These are phyloP conservation scores for Arthroderma sp. DNA, from an alignment of 2,329 filamentous ascomycete species.

Conservation along the genomic window DNA sequence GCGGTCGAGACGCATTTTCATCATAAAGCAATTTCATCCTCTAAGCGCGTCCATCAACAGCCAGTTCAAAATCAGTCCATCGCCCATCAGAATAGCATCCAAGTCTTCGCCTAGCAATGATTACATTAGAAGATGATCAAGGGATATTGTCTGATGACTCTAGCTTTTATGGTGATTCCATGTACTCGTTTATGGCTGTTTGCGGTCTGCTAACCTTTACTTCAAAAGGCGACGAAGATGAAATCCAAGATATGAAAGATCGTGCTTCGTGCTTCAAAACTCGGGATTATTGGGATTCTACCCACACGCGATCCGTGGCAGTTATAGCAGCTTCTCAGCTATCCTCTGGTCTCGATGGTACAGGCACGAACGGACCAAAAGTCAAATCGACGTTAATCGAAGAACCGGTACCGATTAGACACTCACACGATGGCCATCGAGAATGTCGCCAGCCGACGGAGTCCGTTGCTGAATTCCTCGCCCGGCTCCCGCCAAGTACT, in stretches of 20 bases:
- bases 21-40: no score
- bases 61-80: no score
- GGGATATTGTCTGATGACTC: constrained; percentile 28
- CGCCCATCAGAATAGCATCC: no score
- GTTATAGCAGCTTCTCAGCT: constrained; percentile 20
- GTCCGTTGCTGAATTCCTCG: constrained; percentile 50
- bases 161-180: constrained; percentile 29
- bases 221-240: constrained; percentile 41
- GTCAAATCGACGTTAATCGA: neutral
- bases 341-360: neutral
- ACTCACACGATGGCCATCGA: constrained; percentile 8
- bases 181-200: neutral
- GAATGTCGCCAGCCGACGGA: constrained; percentile 48
- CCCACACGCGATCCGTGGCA: constrained; percentile 19
- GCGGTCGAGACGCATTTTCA: no score
- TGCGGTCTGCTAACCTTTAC: neutral
- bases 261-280: constrained; percentile 40
- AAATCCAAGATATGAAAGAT: constrained; percentile 35
- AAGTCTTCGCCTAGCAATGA: no score
- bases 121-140: no score
- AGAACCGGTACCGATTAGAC: constrained; percentile 5
- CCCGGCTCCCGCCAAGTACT: constrained; percentile 53
- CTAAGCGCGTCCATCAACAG: no score
- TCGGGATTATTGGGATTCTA: constrained; percentile 36
- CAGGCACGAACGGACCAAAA: neutral